Evolutionary conservation across 805 yeast genomes (phyloP).

Genomic region (Spathaspora girioi): DNA sequence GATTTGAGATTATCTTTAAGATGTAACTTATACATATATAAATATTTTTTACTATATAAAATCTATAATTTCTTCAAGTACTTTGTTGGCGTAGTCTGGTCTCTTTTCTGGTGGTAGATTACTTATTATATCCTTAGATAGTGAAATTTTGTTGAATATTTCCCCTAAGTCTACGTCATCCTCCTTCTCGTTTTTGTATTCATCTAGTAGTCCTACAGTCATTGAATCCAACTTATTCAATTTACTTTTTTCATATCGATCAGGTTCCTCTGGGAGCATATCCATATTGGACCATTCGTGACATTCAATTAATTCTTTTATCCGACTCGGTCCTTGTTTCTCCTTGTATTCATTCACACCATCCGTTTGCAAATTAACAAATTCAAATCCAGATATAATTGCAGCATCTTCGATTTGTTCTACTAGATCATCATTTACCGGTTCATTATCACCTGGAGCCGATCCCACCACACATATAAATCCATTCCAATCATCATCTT

Average conservation of each 20-base stretch:
- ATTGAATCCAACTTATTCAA: conserved; percentile 18
- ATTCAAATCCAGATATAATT: conserved; percentile 41
- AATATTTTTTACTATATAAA: conserved; percentile 23
- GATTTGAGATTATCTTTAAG: conserved; percentile 35
- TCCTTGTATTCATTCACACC: conserved; percentile 44
- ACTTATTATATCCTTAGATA: conserved; percentile 31
- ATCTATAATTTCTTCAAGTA: conserved; percentile 38
- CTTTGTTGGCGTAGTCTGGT: conserved; percentile 27
- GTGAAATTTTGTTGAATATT: conserved; percentile 27
- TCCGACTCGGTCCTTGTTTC: conserved; percentile 37
- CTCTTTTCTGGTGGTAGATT: conserved; percentile 22
- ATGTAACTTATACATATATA: conserved; percentile 1
- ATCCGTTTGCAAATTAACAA: conserved; percentile 25
- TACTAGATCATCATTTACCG: conserved; percentile 5
- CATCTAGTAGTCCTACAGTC: conserved; percentile 23
- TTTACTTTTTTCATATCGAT: conserved; percentile 18
- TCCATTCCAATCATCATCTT: conserved; percentile 18
- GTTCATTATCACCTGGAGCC: background rate
- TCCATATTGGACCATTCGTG: conserved; percentile 43
- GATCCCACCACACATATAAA: conserved; percentile 34
- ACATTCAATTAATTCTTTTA: conserved; percentile 45
- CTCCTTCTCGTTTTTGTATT: background rate
- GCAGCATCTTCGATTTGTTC: conserved; percentile 36
- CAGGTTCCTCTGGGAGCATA: conserved; percentile 4
- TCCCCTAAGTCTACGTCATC: conserved; percentile 22